Conservation (phyloP, 2,329 filamentous ascomycete species). For the Ciborinia camelliae region DNA sequence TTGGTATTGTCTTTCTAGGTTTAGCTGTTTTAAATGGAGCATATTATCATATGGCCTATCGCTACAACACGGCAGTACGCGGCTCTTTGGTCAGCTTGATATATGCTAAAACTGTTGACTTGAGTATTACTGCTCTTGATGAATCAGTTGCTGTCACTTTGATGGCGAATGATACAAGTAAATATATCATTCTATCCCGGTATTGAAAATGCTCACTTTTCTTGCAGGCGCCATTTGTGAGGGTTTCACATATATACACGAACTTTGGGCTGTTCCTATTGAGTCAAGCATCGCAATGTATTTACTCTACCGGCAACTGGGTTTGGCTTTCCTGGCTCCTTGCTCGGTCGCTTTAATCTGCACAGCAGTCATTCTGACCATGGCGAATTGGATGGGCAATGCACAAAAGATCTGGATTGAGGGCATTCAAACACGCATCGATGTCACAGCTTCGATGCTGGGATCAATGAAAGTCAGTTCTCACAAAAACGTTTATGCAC, state of each 20-base stretch:
- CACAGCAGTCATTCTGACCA: constrained; percentile 29
- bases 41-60: constrained; percentile 28
- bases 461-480: constrained; percentile 34
- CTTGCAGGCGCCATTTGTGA: constrained; percentile 28
- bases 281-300: constrained; percentile 34
- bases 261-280: constrained; percentile 36
- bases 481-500: not conserved
- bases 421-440: constrained; percentile 35
- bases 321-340: constrained; percentile 31
- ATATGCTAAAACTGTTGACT: constrained; percentile 32
- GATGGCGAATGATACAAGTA: constrained; percentile 21
- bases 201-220: not conserved
- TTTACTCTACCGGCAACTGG: constrained; percentile 34
- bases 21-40: constrained; percentile 28
- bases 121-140: constrained; percentile 31
- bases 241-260: constrained; percentile 36
- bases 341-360: constrained; percentile 30
- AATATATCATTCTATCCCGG: not conserved
- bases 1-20: constrained; percentile 29
- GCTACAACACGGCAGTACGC: constrained; percentile 29
- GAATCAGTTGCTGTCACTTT: constrained; percentile 26
- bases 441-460: constrained; percentile 34
- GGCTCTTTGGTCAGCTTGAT: constrained; percentile 32
- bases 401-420: constrained; percentile 36
- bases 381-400: constrained; percentile 30